These are phyloP conservation scores for Piloderma croceum DNA, from an alignment of 768 basidiomycete genomes.

Conservation along the genomic window DNA sequence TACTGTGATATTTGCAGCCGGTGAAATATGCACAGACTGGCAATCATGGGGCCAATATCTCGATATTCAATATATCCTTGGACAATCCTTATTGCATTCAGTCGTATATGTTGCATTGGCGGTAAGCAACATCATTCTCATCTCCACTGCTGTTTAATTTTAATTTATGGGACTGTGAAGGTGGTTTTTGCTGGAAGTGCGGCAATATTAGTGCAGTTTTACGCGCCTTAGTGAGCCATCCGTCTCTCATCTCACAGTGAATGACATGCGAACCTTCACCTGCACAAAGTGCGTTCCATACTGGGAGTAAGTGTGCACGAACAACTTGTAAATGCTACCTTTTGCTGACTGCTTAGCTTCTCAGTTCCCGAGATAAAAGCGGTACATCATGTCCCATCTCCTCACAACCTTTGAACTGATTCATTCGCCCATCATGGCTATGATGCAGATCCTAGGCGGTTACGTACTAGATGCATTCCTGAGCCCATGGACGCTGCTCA, in stretches of 20 bases:
- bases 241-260: background rate
- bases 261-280: background rate
- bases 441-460: conserved; percentile 70
- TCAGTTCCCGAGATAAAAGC: conserved; percentile 78
- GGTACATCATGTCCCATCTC: conserved; percentile 34
- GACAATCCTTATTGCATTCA: conserved; percentile 58
- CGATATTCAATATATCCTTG: conserved; percentile 47
- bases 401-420: background rate
- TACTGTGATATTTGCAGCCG: conserved; percentile 38
- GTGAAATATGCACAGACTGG: conserved; percentile 65
- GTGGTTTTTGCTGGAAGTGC: conserved; percentile 59
- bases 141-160: too few relatives aligned
- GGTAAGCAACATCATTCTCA: too few relatives aligned
- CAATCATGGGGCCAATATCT: conserved; percentile 61
- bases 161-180: too few relatives aligned
- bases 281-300: conserved; percentile 60
- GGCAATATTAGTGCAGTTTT: conserved; percentile 55
- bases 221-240: conserved; percentile 68
- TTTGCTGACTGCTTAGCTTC: background rate
- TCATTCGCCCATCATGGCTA: too few relatives aligned
- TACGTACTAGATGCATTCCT: conserved; percentile 86
- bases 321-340: conserved; percentile 1
- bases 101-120: conserved; percentile 60
- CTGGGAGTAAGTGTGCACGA: conserved; percentile 54
- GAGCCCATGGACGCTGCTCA: conserved; percentile 79